Conservation (phyloP, 2,329 filamentous ascomycete genomes). For the Exophiala mesophila region DNA sequence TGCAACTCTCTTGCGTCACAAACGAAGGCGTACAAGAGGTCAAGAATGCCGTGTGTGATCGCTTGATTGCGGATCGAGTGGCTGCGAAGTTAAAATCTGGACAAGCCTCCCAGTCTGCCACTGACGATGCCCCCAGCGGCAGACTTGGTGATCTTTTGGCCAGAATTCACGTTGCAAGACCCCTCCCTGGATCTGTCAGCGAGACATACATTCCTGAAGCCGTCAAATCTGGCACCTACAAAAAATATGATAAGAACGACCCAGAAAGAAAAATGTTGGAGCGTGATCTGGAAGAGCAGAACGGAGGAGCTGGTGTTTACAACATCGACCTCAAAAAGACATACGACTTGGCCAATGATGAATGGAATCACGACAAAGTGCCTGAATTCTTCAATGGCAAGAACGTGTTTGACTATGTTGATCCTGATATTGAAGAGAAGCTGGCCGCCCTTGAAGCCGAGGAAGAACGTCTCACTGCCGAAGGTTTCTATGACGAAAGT, state of each 20-base stretch:
- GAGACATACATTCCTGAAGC: constrained; percentile 87
- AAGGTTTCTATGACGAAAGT: constrained; percentile 90
- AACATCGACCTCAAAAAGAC: constrained; percentile 87
- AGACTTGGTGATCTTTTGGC: constrained; percentile 85
- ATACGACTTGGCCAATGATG: constrained; percentile 78
- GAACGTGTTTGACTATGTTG: constrained; percentile 96
- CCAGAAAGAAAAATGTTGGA: constrained; percentile 76
- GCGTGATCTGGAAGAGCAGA: constrained; percentile 82
- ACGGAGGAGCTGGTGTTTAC: constrained; percentile 92
- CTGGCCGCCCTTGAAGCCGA: constrained; percentile 88
- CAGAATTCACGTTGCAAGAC: constrained; percentile 94
- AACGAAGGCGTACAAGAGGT: constrained; percentile 90
- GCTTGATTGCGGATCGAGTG: constrained; percentile 85
- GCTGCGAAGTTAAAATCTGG: constrained; percentile 91
- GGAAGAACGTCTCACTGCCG: constrained; percentile 83
- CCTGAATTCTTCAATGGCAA: constrained; percentile 92
- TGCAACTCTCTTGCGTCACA: constrained; percentile 92
- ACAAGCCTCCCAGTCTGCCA: constrained; percentile 76
- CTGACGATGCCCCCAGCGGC: constrained; percentile 68
- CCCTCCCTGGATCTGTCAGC: constrained; percentile 70
- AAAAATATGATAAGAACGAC: constrained; percentile 87
- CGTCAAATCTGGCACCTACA: constrained; percentile 58
- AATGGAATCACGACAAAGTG: constrained; percentile 95
- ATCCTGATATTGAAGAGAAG: constrained; percentile 93
- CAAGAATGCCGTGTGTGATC: constrained; percentile 91